Base-by-base conservation (phyloP, 176 grass and related monocot genomes). In the Triticum dicoccoides region DNA sequence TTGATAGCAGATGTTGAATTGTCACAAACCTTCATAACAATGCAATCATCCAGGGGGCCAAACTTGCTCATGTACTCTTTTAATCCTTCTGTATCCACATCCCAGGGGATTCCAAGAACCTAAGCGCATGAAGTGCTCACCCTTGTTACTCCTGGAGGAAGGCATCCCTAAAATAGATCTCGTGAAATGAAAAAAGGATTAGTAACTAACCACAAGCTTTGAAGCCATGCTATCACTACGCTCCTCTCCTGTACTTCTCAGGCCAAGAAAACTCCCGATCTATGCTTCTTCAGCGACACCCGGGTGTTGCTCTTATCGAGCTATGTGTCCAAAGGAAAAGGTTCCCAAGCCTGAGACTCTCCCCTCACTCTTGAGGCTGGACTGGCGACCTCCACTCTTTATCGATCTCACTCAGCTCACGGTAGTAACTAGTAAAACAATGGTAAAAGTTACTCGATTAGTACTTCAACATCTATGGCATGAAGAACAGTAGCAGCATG, bases 21-120 rank as follows among this genome's bases (percentile, higher is more conserved):
- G 7, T 68, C 32, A 80, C 83, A 47, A 85, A 93, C 93, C 93
- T 95, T 95, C 91, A 95, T 95, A 23, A 95, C 91, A 18, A 95
- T 73, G 67, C 93, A 95, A 87, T 95, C 93, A 72, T 92, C 91
- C 35, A 95, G 73, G 44, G 87, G 74, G 5, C 93, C 93, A 85
- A 95, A 95, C 79, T 93, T 95, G 93, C 59, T 82, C 93, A 95
- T 95, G 81, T 95, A 89, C 45, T 95, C 89, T 86, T 80, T 88
- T 54, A 95, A 85, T 78, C 93, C 93, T 82, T 92, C 89, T 2
- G 93, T 92, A 81, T 95, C 93, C 80, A 95, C 93, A 71, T 95
- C 89, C 93, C 93, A 95, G 10, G 93, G 93, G 75, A 95, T 92
- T 80, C 93, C 91, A 70, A 95, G 93, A 65, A 95, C 93, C 93